Base-by-base conservation (phyloP, 2,329 filamentous ascomycete species). In the Alternaria incomplexa region DNA sequence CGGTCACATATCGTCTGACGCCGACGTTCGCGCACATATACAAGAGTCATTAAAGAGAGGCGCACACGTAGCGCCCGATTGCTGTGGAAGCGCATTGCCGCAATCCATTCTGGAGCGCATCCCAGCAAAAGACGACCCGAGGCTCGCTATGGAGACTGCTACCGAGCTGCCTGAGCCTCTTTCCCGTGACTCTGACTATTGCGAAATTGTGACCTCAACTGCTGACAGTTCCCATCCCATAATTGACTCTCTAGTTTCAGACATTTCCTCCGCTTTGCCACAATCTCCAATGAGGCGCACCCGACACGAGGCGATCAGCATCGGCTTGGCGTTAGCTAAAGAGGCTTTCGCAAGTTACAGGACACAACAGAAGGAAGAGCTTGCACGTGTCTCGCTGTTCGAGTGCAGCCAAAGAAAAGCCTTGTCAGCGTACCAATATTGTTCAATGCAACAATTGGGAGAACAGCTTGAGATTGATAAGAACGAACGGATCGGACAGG, bases 41-140 rank as follows among this genome's bases (percentile, higher is more conserved):
- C 76, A 80, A 54, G 74, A 79, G 28, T 77, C 80, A 25, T 63
- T 76, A 32, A 65, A 72, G 17, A 70, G 60, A n/a, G 77, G 76
- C 52, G 68, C 73, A 47, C 69, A 71, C 12, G 55, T 67, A 9
- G 68, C 77, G 10, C 82, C 82, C 0, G 77, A 71, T 57, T 83
- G 81, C 63, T 83, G 82, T 64, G 79, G 78, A 13, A 75, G 70
- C 13, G 77, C 78, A 3, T 71, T 83, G 17, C 80, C 81, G n/a
- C 79, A 76, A 17, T 64, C 66, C 4, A 66, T 81, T n/a, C 71
- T 83, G 10, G 77, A 81, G 54, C 70, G 71, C 36, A 77, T 81
- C 8, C 70, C 80, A 70, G 79, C 76, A 8, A 72, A 77, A 47
- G 75, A 79, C 68, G 80, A 83, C 63, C 75, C 78, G 55, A 73